phyloP scores from a whole-genome alignment of 2,329 filamentous ascomycete genomes.

The Cladophialophora bantiana region DNA sequence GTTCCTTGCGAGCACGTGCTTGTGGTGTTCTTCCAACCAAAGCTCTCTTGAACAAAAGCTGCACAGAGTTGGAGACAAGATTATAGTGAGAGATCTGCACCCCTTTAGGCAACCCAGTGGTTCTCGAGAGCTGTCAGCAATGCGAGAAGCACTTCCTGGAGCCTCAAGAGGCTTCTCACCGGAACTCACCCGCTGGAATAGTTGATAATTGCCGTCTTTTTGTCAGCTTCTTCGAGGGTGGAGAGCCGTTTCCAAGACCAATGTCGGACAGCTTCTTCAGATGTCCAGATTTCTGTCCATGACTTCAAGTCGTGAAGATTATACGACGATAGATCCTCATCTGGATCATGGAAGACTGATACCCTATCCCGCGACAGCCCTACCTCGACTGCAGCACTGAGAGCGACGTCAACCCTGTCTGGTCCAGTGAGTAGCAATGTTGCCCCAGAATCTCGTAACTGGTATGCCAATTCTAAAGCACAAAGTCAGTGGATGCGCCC shows the following conservation, averaged over 20 bases:
- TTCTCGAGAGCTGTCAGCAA: slow-evolving; percentile 41
- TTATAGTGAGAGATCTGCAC: slow-evolving; percentile 61
- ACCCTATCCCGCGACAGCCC: slow-evolving; percentile 50
- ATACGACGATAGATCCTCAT: slow-evolving; percentile 48
- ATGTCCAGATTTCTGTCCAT: slow-evolving; percentile 20
- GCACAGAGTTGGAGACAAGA: slow-evolving; percentile 17
- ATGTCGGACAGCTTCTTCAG: slow-evolving; percentile 5
- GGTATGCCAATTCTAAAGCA: slow-evolving; percentile 55
- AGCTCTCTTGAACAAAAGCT: slow-evolving; percentile 4
- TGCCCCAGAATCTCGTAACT: slow-evolving; percentile 51
- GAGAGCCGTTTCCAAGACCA: slow-evolving; percentile 23
- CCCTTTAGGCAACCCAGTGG: slow-evolving; percentile 67
- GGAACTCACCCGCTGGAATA: slow-evolving; percentile 54
- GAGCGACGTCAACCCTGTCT: slow-evolving; percentile 1
- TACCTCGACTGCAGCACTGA: background rate
- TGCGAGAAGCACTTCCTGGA: background rate
- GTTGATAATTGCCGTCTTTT: slow-evolving; percentile 57
- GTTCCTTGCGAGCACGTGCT: slow-evolving; percentile 10
- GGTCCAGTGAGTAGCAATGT: background rate
- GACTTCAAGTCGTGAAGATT: slow-evolving; percentile 39
- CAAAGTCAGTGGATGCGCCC: background rate
- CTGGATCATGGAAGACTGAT: slow-evolving; percentile 53
- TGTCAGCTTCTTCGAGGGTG: slow-evolving; percentile 46
- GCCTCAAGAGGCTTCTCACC: background rate
- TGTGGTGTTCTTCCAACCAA: background rate